Base-by-base conservation (phyloP, 2,329 filamentous ascomycete species). In the Cercospora canescens region DNA sequence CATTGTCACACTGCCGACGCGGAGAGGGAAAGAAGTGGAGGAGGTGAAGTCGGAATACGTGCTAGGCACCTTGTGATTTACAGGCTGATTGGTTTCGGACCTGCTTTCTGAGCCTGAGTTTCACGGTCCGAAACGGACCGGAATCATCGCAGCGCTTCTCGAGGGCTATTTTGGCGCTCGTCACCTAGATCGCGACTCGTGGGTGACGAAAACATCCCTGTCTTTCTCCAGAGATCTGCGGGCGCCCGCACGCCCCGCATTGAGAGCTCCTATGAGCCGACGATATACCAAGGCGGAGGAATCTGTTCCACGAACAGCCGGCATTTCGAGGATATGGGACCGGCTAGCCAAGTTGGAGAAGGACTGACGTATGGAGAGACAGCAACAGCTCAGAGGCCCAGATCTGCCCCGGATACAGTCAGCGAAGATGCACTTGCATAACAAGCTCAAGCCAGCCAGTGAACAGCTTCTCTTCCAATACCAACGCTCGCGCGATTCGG, bases 271-370 rank as follows among this genome's bases (percentile, higher is more conserved):
- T 16, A 28, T 28, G 39, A 28, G 9, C 24, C 39, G 39, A 8
- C 28, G 14, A 59, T 39, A 11, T 24, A 39, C 56, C 35, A 59
- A 59, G 56, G 26, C 56, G 56, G 56, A 59, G 11, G 34, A 39
- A 59, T 8, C 12, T 28, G 56, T 59, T 59, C 56, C 56, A 59
- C 56, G 56, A 59, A 59, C 56, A 28, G 45, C n/a, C 45, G 45
- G 12, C 24, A 2, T 28, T 12, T 50, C 14, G 2, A 14, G 45
- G 24, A 26, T 50, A 50, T 26, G 14, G n/a, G 21, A 30, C 45
- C 24, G 14, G 45, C 45, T 50, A 28, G 45, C 45, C 24, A 50
- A 50, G 14, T 50, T 50, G 45, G 45, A 50, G 28, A 24, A 26
- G 24, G 45, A 50, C 12, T 16, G 45, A 30, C 45, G 45, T 28